Base-by-base conservation (phyloP, 2,329 filamentous ascomycete genomes). In the Diaporthe ilicicola region DNA sequence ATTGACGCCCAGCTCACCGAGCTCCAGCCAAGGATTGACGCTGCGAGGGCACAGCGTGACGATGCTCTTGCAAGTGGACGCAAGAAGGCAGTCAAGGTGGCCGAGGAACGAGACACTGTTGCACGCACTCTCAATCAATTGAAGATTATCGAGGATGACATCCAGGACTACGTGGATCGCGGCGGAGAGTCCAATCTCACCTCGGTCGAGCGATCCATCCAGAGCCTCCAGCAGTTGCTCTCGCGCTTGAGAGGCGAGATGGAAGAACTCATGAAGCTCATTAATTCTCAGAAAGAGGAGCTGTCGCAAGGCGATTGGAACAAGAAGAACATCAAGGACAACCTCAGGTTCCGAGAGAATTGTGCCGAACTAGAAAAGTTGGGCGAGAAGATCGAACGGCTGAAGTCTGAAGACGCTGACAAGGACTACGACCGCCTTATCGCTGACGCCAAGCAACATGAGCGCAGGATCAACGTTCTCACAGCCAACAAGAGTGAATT, bases 321-420 rank as follows among this genome's bases (percentile, higher is more conserved):
- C 69, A 95, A 94, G 82, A 92, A 93, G 76, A 94, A 93, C 74
- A 97, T 99, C 75, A 87, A 86, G 27, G 94, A 98, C 79, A 99
- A 99, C 76, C 84, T 98, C 65, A 91, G 91, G 73, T 97, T 94
- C 79, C 93, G 96, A 70, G 92, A 92, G 78, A 92, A 93, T 72
- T 85, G 90, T 69, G 88, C 90, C 68, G 87, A 91, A 46, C 86
- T 98, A 2, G 87, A 93, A 51, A 84, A 84, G 4, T 87, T 98
- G 8, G 84, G 89, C 68, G 80, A 81, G 22, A 93, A 96, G 72
- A 95, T 99, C 73, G 81, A 84, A 50, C 88, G 93, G 71, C 87
- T 99, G 7, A 91, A 95, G 80, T 86, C 88, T 13, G 91, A 94
- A 73, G 93, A 96, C 78, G 94, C 94, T 1, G 91, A 93, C 74